A percentile compares a stretch with the other conserved stretches of the same genome.
These are phyloP conservation scores for Daedaleopsis nitida DNA, from an alignment of 768 basidiomycete genomes.

Conservation along the genomic window DNA sequence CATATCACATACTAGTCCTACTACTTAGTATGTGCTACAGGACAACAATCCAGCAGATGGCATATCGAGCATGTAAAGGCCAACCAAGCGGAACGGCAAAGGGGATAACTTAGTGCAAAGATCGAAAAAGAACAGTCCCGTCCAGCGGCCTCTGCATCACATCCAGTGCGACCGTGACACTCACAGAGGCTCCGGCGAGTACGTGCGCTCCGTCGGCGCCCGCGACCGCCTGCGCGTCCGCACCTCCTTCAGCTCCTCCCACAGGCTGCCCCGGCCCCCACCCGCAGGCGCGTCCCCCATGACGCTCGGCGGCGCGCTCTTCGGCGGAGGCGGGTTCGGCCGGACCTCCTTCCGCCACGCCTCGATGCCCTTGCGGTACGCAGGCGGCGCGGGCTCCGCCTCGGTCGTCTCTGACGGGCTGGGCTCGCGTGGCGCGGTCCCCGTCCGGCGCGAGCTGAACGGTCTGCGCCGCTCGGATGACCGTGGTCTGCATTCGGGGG, in stretches of 20 bases:
- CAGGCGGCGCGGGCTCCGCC: constrained; percentile 22
- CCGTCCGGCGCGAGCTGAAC: constrained; percentile 34
- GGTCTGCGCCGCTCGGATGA: constrained; percentile 28
- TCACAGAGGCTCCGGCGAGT: constrained; percentile 28
- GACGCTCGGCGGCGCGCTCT: constrained; percentile 30
- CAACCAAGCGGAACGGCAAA: neutral
- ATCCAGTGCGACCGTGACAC: too few species aligned
- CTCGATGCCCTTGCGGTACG: constrained; percentile 25
- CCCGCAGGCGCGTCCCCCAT: constrained; percentile 41
- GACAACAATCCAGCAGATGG: constrained; percentile 3
- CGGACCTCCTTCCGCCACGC: constrained; percentile 19
- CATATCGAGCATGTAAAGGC: constrained; percentile 3
- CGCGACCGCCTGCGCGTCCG: constrained; percentile 50
- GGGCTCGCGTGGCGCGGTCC: constrained; percentile 33
- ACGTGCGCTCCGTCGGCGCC: constrained; percentile 45
- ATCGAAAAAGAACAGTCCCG: neutral
- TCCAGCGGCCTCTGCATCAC: neutral
- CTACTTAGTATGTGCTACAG: neutral
- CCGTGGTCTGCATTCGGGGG: constrained; percentile 29
- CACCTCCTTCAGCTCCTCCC: constrained; percentile 57
- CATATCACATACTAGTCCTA: too few species aligned
- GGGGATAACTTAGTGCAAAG: neutral
- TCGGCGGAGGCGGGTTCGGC: constrained; percentile 12
- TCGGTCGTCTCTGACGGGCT: constrained; percentile 34
- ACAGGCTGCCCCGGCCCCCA: constrained; percentile 46